Evolutionary conservation across 306 rosid genomes (phyloP).

Genomic region (Acacia confusa): DNA sequence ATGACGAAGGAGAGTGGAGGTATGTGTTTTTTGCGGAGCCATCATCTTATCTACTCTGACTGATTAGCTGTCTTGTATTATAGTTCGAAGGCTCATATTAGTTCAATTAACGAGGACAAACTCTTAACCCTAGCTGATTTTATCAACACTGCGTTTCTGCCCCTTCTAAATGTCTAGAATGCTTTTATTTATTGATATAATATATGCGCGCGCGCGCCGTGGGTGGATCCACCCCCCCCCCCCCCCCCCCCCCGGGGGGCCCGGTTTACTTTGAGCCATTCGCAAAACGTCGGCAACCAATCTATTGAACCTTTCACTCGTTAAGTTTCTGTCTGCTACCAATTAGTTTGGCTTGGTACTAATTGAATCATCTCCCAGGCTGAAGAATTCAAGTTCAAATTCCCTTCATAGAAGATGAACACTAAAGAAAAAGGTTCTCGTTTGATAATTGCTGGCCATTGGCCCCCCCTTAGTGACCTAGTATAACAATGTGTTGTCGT

Average conservation of each 20-base stretch:
- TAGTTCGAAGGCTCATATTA: not conserved
- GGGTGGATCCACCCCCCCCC: too few relatives aligned
- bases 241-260: too few relatives aligned
- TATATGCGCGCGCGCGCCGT: too few relatives aligned
- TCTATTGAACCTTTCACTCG: not conserved
- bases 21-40: constrained; percentile 21
- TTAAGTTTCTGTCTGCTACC: not conserved
- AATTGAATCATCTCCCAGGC: not conserved
- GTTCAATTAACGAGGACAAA: not conserved
- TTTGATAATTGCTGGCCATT: not conserved
- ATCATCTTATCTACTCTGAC: not conserved
- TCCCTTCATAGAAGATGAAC: not conserved
- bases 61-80: not conserved
- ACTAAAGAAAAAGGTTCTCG: not conserved
- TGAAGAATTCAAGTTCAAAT: not conserved
- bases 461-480: not conserved
- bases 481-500: not conserved
- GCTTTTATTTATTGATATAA: not conserved
- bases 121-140: not conserved
- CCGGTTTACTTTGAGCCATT: not conserved
- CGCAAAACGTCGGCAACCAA: not conserved
- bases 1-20: constrained; percentile 99
- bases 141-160: not conserved
- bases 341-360: not conserved
- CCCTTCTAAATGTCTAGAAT: not conserved